Evolutionary conservation across 805 yeast genomes (phyloP).

Genomic region (Pichia occidentalis): DNA sequence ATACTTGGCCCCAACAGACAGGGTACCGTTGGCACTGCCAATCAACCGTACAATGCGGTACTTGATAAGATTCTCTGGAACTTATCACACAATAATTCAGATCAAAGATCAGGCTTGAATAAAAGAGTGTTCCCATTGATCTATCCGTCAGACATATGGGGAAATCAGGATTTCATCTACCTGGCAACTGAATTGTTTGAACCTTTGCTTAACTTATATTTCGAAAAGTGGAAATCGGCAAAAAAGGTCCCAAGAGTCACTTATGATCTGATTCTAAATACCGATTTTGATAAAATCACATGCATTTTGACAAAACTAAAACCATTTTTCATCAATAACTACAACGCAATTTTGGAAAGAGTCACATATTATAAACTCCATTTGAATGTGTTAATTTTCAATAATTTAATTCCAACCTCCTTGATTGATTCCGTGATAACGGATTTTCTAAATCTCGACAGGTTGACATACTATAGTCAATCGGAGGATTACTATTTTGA

Average conservation of each 20-base stretch:
- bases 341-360: conserved; percentile 12
- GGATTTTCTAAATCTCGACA: background rate
- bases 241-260: background rate
- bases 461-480: background rate
- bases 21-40: too few relatives aligned
- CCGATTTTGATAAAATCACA: background rate
- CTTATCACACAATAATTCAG: background rate
- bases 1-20: too few relatives aligned
- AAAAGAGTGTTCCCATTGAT: background rate
- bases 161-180: background rate
- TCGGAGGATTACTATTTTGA: conserved; percentile 12
- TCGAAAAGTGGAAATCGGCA: background rate
- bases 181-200: background rate
- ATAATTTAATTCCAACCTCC: conserved; percentile 7
- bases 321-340: conserved; percentile 6
- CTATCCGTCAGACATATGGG: background rate
- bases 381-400: conserved; percentile 7
- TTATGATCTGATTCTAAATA: background rate
- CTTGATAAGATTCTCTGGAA: background rate
- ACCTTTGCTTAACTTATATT: background rate
- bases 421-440: too few relatives aligned
- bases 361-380: conserved; percentile 8
- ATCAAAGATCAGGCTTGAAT: background rate
- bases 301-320: conserved; percentile 2
- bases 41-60: too few relatives aligned